Evolutionary conservation across 768 basidiomycete genomes (phyloP).

Genomic region (Suillus ampliporus): DNA sequence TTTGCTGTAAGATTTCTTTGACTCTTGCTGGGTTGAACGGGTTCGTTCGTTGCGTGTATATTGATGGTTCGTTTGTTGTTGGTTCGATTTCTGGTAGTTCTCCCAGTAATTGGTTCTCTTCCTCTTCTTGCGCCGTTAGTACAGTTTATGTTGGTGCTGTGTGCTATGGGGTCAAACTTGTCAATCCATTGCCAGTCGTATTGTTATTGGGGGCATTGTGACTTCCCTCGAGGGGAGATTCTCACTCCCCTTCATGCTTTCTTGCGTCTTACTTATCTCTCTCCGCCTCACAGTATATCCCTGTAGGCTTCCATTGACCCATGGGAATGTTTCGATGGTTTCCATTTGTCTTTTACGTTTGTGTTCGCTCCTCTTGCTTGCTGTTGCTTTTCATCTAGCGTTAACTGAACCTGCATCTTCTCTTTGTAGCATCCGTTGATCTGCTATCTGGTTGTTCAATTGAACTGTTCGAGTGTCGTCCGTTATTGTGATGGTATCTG

Average conservation of each 20-base stretch:
- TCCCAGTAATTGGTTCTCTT: not conserved
- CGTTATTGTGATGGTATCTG: not conserved
- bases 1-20: constrained; percentile 18
- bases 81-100: not conserved
- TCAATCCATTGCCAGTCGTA: not conserved
- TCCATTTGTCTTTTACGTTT: not conserved
- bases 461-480: accelerated
- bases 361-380: no score
- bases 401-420: not conserved
- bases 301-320: not conserved
- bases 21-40: constrained; percentile 21
- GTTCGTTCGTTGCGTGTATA: not conserved
- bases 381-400: not conserved
- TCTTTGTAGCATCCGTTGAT: not conserved
- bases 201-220: not conserved
- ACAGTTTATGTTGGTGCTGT: no score
- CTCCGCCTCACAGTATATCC: no score
- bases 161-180: no score
- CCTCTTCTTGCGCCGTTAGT: no score
- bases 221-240: not conserved
- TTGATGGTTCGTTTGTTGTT: not conserved
- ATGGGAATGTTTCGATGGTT: not conserved
- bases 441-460: not conserved
- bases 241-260: not conserved
- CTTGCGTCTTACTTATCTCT: not conserved